Evolutionary conservation across 805 yeast genomes (phyloP).

Genomic region (Saccharomycopsis amapae): DNA sequence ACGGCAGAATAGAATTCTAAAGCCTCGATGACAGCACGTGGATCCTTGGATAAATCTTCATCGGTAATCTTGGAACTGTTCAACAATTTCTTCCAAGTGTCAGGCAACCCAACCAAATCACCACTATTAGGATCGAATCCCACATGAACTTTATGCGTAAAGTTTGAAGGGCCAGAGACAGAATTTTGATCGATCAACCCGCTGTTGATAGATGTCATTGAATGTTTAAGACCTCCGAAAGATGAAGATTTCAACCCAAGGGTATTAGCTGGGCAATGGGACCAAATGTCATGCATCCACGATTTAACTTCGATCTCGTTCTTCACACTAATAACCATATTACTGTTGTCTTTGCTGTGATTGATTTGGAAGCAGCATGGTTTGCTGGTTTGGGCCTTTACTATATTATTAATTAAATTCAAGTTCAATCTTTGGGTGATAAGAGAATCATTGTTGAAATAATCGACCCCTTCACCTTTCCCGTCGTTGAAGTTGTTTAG

Average conservation of each 20-base stretch:
- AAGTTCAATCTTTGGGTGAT: slow-evolving; percentile 10
- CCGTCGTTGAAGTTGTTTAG: slow-evolving; percentile 20
- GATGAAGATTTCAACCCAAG: slow-evolving; percentile 14
- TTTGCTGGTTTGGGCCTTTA: slow-evolving; percentile 28
- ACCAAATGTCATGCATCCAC: slow-evolving; percentile 21
- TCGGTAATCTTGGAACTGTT: slow-evolving; percentile 84
- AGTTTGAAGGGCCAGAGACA: slow-evolving; percentile 89
- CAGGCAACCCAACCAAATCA: slow-evolving; percentile 87
- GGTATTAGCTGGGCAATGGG: slow-evolving; percentile 21
- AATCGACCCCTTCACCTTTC: slow-evolving; percentile 22
- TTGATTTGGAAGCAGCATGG: slow-evolving; percentile 24
- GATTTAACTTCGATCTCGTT: slow-evolving; percentile 21
- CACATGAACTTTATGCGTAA: slow-evolving; percentile 88
- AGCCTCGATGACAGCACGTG: slow-evolving; percentile 91
- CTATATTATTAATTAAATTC: slow-evolving; percentile 7
- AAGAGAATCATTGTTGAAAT: slow-evolving; percentile 19
- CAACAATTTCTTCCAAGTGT: slow-evolving; percentile 83
- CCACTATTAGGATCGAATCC: slow-evolving; percentile 82
- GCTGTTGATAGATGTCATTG: neutral
- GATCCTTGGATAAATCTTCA: slow-evolving; percentile 88
- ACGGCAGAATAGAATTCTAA: slow-evolving; percentile 47
- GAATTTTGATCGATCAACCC: slow-evolving; percentile 14
- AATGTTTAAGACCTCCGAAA: neutral
- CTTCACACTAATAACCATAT: slow-evolving; percentile 11
- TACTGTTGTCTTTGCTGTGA: slow-evolving; percentile 11